A percentile compares a stretch with the other conserved stretches of the same genome.
phyloP scores from a whole-genome alignment of 306 rosid species.

The Albizia julibrissin region DNA sequence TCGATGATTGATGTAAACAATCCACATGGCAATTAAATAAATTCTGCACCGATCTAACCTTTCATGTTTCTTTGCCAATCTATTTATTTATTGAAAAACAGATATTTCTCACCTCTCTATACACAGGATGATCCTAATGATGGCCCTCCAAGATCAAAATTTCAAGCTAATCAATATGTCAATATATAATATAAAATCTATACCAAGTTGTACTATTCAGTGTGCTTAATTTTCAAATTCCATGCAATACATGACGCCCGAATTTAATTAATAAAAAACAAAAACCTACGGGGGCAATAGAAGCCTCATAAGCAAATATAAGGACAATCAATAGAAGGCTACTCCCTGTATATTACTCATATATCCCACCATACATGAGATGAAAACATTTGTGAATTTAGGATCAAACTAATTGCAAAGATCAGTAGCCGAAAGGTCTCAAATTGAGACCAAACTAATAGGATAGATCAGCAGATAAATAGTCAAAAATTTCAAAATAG shows the following conservation, averaged over 20 bases:
- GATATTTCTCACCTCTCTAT: not conserved
- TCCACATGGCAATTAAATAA: not conserved
- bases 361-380: not conserved
- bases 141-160: not conserved
- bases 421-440: not conserved
- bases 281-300: not conserved
- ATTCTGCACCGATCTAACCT: not conserved
- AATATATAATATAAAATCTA: not conserved
- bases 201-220: not conserved
- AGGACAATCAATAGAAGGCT: not conserved
- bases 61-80: not conserved
- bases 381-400: not conserved
- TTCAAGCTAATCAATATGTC: conserved; percentile 2
- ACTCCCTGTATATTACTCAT: not conserved
- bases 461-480: not conserved
- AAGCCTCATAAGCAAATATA: not conserved
- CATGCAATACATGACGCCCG: not conserved
- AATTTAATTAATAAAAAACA: not conserved
- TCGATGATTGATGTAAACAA: not conserved
- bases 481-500: not conserved
- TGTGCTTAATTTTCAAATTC: not conserved
- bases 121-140: not conserved
- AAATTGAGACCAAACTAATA: not conserved
- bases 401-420: not conserved
- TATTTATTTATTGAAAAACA: not conserved